A percentile compares a stretch with the other conserved stretches of the same genome.
phyloP scores from a whole-genome alignment of 164 flowering plant species.

The Macadamia tetraphylla region DNA sequence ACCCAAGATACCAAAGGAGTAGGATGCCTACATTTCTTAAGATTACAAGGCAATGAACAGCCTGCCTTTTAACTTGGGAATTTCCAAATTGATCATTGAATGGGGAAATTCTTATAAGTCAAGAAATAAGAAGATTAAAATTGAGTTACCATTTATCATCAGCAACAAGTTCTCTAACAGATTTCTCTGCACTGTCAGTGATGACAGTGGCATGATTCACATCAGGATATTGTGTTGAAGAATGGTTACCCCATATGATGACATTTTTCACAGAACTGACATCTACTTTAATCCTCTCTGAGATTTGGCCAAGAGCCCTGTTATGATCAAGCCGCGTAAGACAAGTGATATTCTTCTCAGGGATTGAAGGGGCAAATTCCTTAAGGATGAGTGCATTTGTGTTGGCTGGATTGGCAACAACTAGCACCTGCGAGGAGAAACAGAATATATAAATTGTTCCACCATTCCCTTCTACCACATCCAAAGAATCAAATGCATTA shows the following conservation, averaged over 20 bases:
- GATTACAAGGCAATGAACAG: too few relatives aligned
- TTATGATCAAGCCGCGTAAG: neutral
- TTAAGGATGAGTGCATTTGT: neutral
- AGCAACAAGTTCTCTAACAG: constrained; percentile 73
- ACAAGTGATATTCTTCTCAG: neutral
- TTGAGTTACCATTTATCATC: constrained; percentile 79
- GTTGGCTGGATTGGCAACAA: neutral
- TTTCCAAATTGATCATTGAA: neutral
- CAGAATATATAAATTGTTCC: too few relatives aligned
- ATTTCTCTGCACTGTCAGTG: constrained; percentile 36
- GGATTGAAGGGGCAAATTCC: neutral
- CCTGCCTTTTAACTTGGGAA: neutral
- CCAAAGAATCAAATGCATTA: too few relatives aligned
- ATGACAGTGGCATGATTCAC: neutral
- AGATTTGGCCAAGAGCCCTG: neutral
- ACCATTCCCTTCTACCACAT: too few relatives aligned
- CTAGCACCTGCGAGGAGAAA: too few relatives aligned
- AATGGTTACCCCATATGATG: neutral
- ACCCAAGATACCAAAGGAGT: too few relatives aligned
- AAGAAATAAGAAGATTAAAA: too few relatives aligned
- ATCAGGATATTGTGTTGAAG: neutral
- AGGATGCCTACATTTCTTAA: too few relatives aligned
- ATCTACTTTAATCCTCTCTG: neutral
- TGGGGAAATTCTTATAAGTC: too few relatives aligned
- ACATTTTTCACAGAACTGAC: neutral